These are phyloP conservation scores for Pythium pectinolyticum DNA, from an alignment of 352 stramenopile genomes.

Conservation along the genomic window DNA sequence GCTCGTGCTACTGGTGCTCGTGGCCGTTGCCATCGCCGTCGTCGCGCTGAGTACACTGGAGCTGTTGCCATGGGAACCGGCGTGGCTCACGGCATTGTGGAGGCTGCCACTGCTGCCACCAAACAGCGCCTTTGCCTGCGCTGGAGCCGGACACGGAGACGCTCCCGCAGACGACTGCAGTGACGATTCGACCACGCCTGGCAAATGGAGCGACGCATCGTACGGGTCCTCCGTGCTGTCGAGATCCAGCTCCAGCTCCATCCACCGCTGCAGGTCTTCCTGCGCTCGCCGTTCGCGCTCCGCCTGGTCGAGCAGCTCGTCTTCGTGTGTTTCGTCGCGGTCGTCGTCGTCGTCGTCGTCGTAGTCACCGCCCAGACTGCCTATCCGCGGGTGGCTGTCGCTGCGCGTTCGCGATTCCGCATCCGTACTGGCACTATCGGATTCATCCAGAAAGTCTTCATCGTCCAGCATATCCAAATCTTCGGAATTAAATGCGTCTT, in stretches of 20 bases:
- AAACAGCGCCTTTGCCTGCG: not conserved
- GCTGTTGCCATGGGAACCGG: constrained; percentile 29
- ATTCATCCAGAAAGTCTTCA: constrained; percentile 16
- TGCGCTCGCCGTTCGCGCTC: constrained; percentile 13
- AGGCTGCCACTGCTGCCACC: too few relatives aligned
- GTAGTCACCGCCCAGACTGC: constrained; percentile 11
- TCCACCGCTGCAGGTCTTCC: constrained; percentile 31
- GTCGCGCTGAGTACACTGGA: constrained; percentile 26
- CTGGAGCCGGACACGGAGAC: not conserved
- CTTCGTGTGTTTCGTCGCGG: not conserved
- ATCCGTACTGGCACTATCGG: constrained; percentile 22
- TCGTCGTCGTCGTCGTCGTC: constrained; percentile 16
- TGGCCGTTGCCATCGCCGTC: not conserved
- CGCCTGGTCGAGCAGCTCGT: not conserved
- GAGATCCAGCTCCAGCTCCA: constrained; percentile 31
- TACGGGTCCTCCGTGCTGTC: constrained; percentile 27
- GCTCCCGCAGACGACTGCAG: not conserved
- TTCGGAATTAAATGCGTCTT: constrained; percentile 17
- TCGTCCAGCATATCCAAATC: constrained; percentile 24
- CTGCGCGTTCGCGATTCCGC: constrained; percentile 5
- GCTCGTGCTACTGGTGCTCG: not conserved
- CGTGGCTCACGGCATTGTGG: constrained; percentile 3
- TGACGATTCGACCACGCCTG: constrained; percentile 7
- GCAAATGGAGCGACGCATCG: constrained; percentile 27
- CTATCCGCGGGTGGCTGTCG: constrained; percentile 18